Evolutionary conservation across 2,329 filamentous ascomycete species (phyloP), one percentile per base, ranked within the genome.

Genomic region (Scytalidium lignicola): DNA sequence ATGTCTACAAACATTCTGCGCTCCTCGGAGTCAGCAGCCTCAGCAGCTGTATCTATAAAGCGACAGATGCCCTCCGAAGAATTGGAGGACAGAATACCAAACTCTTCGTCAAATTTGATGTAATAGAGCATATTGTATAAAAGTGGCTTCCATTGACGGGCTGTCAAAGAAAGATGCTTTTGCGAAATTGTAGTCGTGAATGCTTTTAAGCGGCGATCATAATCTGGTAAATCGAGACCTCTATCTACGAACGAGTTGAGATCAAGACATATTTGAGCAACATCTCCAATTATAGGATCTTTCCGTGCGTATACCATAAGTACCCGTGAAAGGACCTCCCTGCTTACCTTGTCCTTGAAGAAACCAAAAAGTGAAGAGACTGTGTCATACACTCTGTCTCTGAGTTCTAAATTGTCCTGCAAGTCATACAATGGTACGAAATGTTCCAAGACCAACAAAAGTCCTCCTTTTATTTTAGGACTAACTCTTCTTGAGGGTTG

Each of bases 101-200:
- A 85, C 65, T 99, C 93, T 54, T 96, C 90, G 48, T 90, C 85
- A 55, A 92, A 82, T 56, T 83, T 85, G 55, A 96, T 85, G 62
- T 86, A 93, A 68, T 85, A 97, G 2, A 96, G 75, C 72, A 95
- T 80, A 62, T 97, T 99, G 69, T 91, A 87, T 10, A 97, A 70
- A 18, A 99, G 69, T 5, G 93, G 91, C 46, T 85, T 78, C 92
- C 93, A 99, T 66, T 96, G 88, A 50, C 79, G 78, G 1, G 83
- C 70, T 0, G 79, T 84, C 52, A 91, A 81, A 0, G 73, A 68
- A 1, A 64, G 64, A 32, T 80, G 81, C n/a, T 78, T 71, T 2
- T 79, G 70, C 39, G 80, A 78, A 29, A 85, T 87, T 54, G 97
- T 84, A 7, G 70, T 65, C 50, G 78, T 83, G 69, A 93, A 97